Evolutionary conservation across 106 monocot species (phyloP), one percentile per base, ranked within the genome.

Genomic region (Iris macrosiphon): DNA sequence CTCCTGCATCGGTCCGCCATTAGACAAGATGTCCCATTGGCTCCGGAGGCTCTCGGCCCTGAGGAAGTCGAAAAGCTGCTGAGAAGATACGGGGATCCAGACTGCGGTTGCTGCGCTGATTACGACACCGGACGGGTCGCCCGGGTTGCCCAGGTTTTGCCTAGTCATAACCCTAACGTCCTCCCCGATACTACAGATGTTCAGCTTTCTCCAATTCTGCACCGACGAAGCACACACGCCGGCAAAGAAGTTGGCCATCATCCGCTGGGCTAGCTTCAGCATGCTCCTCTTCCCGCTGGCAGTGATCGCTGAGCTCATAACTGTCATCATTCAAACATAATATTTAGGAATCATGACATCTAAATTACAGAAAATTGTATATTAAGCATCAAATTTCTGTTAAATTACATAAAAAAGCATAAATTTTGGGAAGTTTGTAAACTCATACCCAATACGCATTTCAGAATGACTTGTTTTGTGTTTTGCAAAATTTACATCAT

Each of bases 1-100:
- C 76, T 89, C 84, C 64, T 85, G 89, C 88, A 95, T 95, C 9
- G 94, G 88, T 2, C 71, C 88, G 32, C 94, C 94, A 32, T 95
- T 89, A 45, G 83, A 83, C 29, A 93, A 80, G 13, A 93, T 88
- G 49, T 93, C 93, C 93, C 93, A 93, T 75, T 81, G 64, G 66
- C 87, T 80, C 2, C 93, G 79, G 6, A 93, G 66, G 20, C 54
- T 35, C 63, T 79, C 87, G 37, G 87, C 72, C 15, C 87, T 73
- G n/a, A 93, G 72, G 74, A 93, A 93, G 22, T 88, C 75, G 51
- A 93, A 93, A 13, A 93, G 58, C 4, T 84, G 66, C 25, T 61
- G 60, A 22, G 83, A 72, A 2, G 71, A 21, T 4, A 75, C 71
- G 2, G 83, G 87, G 1, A 93, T 65, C 93, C 93, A 87, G 1